Conservation (phyloP, 768 basidiomycete species). For the Punctularia strigosozonata region DNA sequence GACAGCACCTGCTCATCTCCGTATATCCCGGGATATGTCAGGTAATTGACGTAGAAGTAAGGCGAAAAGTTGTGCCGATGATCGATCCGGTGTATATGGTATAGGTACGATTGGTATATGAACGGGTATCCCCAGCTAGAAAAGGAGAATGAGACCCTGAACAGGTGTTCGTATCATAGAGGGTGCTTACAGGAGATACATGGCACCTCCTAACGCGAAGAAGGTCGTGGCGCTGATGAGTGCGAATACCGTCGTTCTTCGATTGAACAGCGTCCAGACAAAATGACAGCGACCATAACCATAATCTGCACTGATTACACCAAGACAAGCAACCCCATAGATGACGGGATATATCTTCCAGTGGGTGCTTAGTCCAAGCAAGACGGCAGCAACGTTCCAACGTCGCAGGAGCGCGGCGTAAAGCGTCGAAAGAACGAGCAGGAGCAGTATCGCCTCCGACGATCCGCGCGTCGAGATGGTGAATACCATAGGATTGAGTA, state of each 20-base stretch:
- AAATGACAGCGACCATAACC: constrained; percentile 10
- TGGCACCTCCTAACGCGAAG: constrained; percentile 39
- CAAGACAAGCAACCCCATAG: constrained; percentile 72
- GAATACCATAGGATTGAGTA: constrained; percentile 90
- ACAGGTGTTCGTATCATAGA: neutral
- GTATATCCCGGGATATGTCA: constrained; percentile 84
- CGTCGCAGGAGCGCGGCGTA: constrained; percentile 42
- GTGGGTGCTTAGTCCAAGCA: constrained; percentile 77
- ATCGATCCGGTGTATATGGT: constrained; percentile 84
- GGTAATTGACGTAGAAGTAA: constrained; percentile 92
- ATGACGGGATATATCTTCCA: constrained; percentile 98
- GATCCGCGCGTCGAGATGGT: constrained; percentile 96
- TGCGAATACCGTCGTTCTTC: constrained; percentile 49
- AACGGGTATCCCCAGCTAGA: constrained; percentile 91
- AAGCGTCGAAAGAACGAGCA: constrained; percentile 65
- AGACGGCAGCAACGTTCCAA: constrained; percentile 57
- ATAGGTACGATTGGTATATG: constrained; percentile 84
- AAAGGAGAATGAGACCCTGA: constrained; percentile 12
- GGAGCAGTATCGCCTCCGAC: constrained; percentile 78
- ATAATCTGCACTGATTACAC: constrained; percentile 26
- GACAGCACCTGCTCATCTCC: constrained; percentile 11
- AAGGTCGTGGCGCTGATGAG: constrained; percentile 64
- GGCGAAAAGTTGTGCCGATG: constrained; percentile 98
- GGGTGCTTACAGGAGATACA: constrained; percentile 62
- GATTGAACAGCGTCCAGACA: constrained; percentile 32